phyloP scores from a whole-genome alignment of 208 protist species.

The Sergeia podlipaevii region DNA sequence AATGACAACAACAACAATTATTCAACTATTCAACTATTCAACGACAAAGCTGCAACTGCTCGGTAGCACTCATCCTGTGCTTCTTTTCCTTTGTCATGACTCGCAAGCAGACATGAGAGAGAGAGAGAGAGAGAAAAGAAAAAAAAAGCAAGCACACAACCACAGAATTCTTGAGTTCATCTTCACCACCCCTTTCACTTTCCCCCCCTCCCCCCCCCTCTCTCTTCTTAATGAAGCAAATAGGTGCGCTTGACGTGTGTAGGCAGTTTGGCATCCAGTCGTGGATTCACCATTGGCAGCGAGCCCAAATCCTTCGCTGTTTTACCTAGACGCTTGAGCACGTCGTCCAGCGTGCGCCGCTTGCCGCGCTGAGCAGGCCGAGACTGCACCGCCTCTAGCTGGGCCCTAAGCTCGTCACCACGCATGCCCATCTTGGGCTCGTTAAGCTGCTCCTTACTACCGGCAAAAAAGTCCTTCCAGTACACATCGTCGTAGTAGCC shows the following conservation, averaged over 20 bases:
- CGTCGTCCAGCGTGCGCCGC: conserved; percentile 85
- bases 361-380: conserved; percentile 26
- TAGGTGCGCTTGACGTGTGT: conserved; percentile 87
- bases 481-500: conserved; percentile 94
- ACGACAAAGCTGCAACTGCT: background rate
- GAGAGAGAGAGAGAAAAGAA: background rate
- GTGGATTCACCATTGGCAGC: conserved; percentile 77
- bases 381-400: conserved; percentile 49
- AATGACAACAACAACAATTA: too few relatives aligned
- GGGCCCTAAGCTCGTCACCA: conserved; percentile 82
- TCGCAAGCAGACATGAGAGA: background rate
- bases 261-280: conserved; percentile 82
- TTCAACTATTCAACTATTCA: too few relatives aligned
- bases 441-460: conserved; percentile 85
- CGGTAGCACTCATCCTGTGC: background rate
- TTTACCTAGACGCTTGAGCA: conserved; percentile 78
- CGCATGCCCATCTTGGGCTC: conserved; percentile 90
- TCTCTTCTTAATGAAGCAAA: conserved; percentile 59
- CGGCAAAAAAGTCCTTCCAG: conserved; percentile 92
- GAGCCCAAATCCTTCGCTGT: conserved; percentile 76
- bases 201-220: background rate
- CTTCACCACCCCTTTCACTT: conserved; percentile 2
- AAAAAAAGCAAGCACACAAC: background rate
- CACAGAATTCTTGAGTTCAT: background rate
- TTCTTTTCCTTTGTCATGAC: too few relatives aligned